Conservation (phyloP, 345 rosid species). For the Isatis tinctoria region DNA sequence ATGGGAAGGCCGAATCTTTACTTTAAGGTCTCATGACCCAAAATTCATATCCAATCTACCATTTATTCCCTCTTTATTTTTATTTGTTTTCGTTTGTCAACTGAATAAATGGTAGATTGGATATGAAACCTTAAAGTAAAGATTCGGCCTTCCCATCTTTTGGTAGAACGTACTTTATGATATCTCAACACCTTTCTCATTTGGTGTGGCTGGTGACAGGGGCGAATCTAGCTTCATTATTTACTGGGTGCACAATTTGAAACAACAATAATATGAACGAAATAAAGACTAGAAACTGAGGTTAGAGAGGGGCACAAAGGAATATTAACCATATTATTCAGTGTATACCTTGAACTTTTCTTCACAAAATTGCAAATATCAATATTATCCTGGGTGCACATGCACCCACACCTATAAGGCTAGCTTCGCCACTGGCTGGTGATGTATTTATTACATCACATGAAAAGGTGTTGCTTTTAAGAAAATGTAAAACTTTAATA, state of each 20-base stretch:
- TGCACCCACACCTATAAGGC: too few relatives aligned
- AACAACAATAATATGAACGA: too few relatives aligned
- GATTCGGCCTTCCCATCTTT: conserved; percentile 16
- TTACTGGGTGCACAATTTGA: too few relatives aligned
- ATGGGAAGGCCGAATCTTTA: conserved; percentile 15
- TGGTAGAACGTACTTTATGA: conserved; percentile 21
- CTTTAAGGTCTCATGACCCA: conserved; percentile 12
- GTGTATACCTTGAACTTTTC: too few relatives aligned
- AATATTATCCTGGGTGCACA: too few relatives aligned
- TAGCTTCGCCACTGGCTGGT: too few relatives aligned
- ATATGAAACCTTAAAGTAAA: conserved; percentile 14
- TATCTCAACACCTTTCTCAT: conserved; percentile 14
- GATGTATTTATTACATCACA: conserved; percentile 20
- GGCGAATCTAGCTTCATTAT: too few relatives aligned
- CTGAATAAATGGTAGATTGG: conserved; percentile 8
- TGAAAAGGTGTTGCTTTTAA: conserved; percentile 20
- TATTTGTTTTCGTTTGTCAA: not conserved
- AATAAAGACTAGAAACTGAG: too few relatives aligned
- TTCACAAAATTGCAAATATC: too few relatives aligned
- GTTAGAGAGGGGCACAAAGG: too few relatives aligned
- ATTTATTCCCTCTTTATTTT: not conserved
- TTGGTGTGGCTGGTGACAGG: conserved; percentile 26
- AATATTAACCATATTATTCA: too few relatives aligned
- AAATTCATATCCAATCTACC: conserved; percentile 14
- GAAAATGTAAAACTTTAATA: not conserved